phyloP scores from a whole-genome alignment of 2,329 filamentous ascomycete species.

The Colletotrichum acutatum region DNA sequence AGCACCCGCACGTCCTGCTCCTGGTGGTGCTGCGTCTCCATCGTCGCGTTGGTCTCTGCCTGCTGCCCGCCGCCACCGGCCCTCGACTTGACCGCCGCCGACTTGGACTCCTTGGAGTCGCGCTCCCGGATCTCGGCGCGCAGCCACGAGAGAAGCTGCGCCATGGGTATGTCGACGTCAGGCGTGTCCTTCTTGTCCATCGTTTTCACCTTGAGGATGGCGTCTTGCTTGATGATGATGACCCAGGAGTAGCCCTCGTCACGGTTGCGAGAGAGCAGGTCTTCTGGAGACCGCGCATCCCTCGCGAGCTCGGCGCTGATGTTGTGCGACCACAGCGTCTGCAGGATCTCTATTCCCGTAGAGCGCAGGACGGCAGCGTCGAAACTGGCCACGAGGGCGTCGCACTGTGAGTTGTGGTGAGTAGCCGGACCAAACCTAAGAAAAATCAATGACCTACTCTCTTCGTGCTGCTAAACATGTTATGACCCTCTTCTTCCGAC shows the following conservation, averaged over 20 bases:
- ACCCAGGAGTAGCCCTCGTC: slow-evolving; percentile 88
- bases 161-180: slow-evolving; percentile 79
- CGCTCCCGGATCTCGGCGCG: slow-evolving; percentile 84
- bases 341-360: slow-evolving; percentile 80
- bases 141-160: slow-evolving; percentile 83
- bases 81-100: slow-evolving; percentile 58
- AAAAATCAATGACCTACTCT: not conserved
- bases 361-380: slow-evolving; percentile 81
- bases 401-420: slow-evolving; percentile 66
- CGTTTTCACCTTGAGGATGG: slow-evolving; percentile 81
- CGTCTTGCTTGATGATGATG: slow-evolving; percentile 85
- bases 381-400: slow-evolving; percentile 90
- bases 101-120: slow-evolving; percentile 72
- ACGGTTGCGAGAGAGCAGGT: slow-evolving; percentile 79
- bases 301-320: slow-evolving; percentile 90
- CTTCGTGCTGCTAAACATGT: slow-evolving; percentile 60
- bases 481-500: slow-evolving; percentile 69
- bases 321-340: slow-evolving; percentile 82
- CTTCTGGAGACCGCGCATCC: slow-evolving; percentile 82
- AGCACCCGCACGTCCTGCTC: slow-evolving; percentile 87
- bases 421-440: not conserved
- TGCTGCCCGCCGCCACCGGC: slow-evolving; percentile 44
- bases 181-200: slow-evolving; percentile 78
- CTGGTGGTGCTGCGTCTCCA: slow-evolving; percentile 52
- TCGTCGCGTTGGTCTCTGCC: slow-evolving; percentile 43